phyloP scores from a whole-genome alignment of 306 rosid species.

The Cucumis hystrix region DNA sequence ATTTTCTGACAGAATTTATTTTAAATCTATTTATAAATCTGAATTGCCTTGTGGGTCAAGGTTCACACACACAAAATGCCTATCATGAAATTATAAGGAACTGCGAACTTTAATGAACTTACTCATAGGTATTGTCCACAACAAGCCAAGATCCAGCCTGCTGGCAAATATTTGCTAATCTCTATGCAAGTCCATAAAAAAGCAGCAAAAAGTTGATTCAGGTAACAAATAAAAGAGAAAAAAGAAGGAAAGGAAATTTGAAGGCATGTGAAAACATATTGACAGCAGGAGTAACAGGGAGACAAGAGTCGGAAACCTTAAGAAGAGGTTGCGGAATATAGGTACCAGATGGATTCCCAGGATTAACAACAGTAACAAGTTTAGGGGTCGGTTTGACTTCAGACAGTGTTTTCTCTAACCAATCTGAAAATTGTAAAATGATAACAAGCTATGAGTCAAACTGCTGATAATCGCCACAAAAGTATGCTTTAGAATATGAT shows the following conservation, averaged over 20 bases:
- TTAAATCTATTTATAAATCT: too few species aligned
- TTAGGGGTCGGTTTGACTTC: slow-evolving; percentile 85
- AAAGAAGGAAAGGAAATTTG: background rate
- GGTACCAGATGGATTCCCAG: slow-evolving; percentile 91
- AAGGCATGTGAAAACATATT: slow-evolving; percentile 7
- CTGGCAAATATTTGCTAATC: slow-evolving; percentile 68
- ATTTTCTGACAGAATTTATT: background rate
- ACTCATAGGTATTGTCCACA: slow-evolving; percentile 91
- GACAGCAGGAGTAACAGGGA: background rate
- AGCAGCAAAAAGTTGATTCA: slow-evolving; percentile 2
- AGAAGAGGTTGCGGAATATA: slow-evolving; percentile 79
- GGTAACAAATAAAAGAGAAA: background rate
- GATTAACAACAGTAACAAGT: slow-evolving; percentile 87
- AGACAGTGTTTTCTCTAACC: slow-evolving; percentile 57
- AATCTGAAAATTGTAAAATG: slow-evolving; percentile 45
- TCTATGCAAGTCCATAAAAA: slow-evolving; percentile 31
- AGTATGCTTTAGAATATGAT: background rate
- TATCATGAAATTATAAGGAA: background rate
- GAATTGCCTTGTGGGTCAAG: background rate
- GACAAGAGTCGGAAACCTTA: slow-evolving; percentile 36
- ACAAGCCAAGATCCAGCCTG: slow-evolving; percentile 81
- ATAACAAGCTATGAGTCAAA: background rate
- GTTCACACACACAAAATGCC: background rate
- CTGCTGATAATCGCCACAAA: background rate
- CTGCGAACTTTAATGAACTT: slow-evolving; percentile 13